Percentiles rank a stretch among this genome's conserved stretches.
phyloP scores from a whole-genome alignment of 257 asterid species.

The Fraxinus americana region DNA sequence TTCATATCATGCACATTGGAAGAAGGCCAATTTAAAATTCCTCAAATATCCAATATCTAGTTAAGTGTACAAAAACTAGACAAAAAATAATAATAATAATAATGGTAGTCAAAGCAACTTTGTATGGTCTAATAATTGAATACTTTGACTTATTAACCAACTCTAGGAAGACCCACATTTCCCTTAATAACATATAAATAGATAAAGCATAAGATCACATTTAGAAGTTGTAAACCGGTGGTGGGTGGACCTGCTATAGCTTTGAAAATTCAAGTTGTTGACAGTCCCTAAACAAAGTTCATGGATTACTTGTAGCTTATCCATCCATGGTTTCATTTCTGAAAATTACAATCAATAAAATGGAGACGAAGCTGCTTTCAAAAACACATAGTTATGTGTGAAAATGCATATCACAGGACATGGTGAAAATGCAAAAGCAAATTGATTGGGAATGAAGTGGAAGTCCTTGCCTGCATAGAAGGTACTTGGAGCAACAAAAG shows the following conservation, averaged over 20 bases:
- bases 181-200: conserved; percentile 11
- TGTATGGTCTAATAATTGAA: background rate
- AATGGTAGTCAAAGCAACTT: too few relatives aligned
- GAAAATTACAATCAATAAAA: background rate
- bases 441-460: background rate
- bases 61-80: background rate
- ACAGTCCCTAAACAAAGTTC: conserved; percentile 57
- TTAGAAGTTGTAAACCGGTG: conserved; percentile 35
- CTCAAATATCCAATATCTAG: background rate
- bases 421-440: conserved; percentile 17
- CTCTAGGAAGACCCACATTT: background rate
- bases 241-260: conserved; percentile 99
- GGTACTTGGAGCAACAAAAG: conserved; percentile 81
- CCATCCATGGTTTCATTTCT: conserved; percentile 94
- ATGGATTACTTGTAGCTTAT: conserved; percentile 15
- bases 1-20: background rate
- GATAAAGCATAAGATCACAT: conserved; percentile 14
- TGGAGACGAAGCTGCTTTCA: background rate
- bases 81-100: background rate
- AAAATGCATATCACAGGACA: conserved; percentile 1
- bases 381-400: background rate
- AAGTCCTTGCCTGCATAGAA: conserved; percentile 59
- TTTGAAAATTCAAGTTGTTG: conserved; percentile 74
- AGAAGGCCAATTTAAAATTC: background rate
- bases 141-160: background rate